Percentiles rank a stretch among this genome's conserved stretches.
Conservation (phyloP, 345 rosid genomes). For the rapeseed (Brassica napus) region DNA sequence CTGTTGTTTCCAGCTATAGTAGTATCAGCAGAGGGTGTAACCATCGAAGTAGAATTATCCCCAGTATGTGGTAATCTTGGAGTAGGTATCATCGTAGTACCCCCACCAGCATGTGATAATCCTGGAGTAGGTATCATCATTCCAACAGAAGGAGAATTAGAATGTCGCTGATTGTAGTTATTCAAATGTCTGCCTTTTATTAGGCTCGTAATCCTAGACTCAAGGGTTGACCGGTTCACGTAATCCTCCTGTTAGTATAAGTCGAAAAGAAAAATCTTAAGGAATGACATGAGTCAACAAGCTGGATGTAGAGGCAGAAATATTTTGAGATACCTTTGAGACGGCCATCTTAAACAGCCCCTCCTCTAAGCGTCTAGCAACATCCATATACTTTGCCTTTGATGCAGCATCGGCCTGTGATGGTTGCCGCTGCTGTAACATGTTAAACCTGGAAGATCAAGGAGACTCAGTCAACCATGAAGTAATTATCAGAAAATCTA, state of each 20-base stretch:
- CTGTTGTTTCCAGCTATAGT: slow-evolving; percentile 53
- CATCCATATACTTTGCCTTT: slow-evolving; percentile 53
- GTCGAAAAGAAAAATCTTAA: slow-evolving; percentile 11
- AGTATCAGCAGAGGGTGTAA: slow-evolving; percentile 62
- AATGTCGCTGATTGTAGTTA: slow-evolving; percentile 55
- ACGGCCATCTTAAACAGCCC: slow-evolving; percentile 69
- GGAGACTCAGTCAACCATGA: neutral
- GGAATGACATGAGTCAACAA: slow-evolving; percentile 6
- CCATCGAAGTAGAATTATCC: slow-evolving; percentile 53
- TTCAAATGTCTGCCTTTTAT: slow-evolving; percentile 45
- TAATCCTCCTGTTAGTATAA: slow-evolving; percentile 72
- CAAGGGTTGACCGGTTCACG: slow-evolving; percentile 66
- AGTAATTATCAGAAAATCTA: neutral
- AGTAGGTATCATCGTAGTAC: neutral
- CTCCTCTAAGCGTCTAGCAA: slow-evolving; percentile 85
- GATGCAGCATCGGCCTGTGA: slow-evolving; percentile 49
- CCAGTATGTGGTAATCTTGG: slow-evolving; percentile 65
- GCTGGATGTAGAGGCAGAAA: slow-evolving; percentile 23
- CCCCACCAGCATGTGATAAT: neutral
- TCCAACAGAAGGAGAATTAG: slow-evolving; percentile 61
- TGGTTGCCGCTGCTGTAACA: slow-evolving; percentile 57
- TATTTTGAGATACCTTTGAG: slow-evolving; percentile 53
- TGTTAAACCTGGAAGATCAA: slow-evolving; percentile 44
- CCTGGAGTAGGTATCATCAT: slow-evolving; percentile 92
- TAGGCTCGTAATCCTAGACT: slow-evolving; percentile 57